phyloP scores from a whole-genome alignment of 2,329 filamentous ascomycete species.

The Tolypocladium pustulatum region DNA sequence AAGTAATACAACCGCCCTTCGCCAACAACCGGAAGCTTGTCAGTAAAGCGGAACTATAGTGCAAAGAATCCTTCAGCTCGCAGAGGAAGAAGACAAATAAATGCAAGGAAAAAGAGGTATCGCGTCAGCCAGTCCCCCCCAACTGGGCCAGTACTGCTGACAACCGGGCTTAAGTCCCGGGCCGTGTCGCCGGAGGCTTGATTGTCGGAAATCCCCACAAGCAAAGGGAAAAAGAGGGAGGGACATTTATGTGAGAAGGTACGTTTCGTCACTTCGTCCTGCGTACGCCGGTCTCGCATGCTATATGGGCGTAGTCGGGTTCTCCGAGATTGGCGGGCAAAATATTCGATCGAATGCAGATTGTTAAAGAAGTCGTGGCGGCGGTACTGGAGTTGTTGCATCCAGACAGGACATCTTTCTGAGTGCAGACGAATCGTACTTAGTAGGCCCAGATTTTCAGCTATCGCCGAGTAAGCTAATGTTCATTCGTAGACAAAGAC shows the following conservation, averaged over 20 bases:
- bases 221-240: conserved; percentile 7
- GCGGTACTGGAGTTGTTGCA: conserved; percentile 17
- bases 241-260: conserved; percentile 19
- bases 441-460: conserved; percentile 86
- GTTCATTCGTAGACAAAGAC: not conserved
- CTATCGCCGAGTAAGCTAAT: conserved; percentile 28
- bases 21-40: conserved; percentile 18
- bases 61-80: conserved; percentile 21
- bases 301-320: conserved; percentile 17
- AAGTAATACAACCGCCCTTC: conserved; percentile 26
- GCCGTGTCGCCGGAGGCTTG: conserved; percentile 11
- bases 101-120: conserved; percentile 21
- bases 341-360: conserved; percentile 19
- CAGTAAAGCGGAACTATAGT: conserved; percentile 20
- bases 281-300: conserved; percentile 25
- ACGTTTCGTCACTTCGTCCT: conserved; percentile 29
- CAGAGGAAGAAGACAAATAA: conserved; percentile 11
- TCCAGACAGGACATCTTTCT: conserved; percentile 16
- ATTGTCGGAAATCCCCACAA: conserved; percentile 8
- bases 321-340: conserved; percentile 18
- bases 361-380: conserved; percentile 13
- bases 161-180: conserved; percentile 11
- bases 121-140: conserved; percentile 18
- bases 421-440: conserved; percentile 13
- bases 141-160: conserved; percentile 11